Conservation (phyloP, 768 basidiomycete genomes). For the Boletellus ananiceps region DNA sequence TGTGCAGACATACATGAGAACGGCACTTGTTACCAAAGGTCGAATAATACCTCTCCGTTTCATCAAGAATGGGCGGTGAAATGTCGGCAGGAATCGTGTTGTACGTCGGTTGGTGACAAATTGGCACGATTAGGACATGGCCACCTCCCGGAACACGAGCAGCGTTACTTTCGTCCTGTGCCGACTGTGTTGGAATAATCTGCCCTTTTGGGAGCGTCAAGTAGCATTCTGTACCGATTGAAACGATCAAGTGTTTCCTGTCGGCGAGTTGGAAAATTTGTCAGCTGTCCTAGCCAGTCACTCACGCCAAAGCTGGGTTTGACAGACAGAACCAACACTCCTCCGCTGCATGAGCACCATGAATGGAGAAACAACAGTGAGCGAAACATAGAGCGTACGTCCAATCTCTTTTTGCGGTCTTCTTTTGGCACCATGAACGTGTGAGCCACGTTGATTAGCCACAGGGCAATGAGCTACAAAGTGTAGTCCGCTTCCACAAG, state of each 20-base stretch:
- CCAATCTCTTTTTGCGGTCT: conserved; percentile 71
- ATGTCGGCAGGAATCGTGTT: conserved; percentile 78
- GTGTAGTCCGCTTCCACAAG: conserved; percentile 84
- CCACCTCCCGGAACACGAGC: conserved; percentile 85
- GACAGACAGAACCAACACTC: conserved; percentile 99
- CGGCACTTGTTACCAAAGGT: neutral
- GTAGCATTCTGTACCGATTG: conserved; percentile 92
- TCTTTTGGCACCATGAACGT: conserved; percentile 34
- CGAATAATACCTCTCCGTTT: conserved; percentile 65
- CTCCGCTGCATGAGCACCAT: conserved; percentile 50
- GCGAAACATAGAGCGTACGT: conserved; percentile 49
- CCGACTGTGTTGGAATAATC: conserved; percentile 75
- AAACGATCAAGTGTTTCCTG: conserved; percentile 93
- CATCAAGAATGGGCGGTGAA: conserved; percentile 66
- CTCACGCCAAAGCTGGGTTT: conserved; percentile 85
- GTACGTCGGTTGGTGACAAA: conserved; percentile 90
- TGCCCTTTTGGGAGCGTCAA: conserved; percentile 96
- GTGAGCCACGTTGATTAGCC: conserved; percentile 47
- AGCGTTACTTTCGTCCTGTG: conserved; percentile 36
- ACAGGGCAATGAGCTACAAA: conserved; percentile 84
- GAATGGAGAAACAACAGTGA: neutral
- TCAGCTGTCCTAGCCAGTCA: conserved; percentile 9
- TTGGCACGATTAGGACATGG: conserved; percentile 90
- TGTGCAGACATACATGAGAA: conserved; percentile 24
- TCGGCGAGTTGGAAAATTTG: conserved; percentile 3